Evolutionary conservation across 1,284 basidiomycete species (phyloP), one percentile per base, ranked within the genome.

Genomic region (Lentinula novae-zelandiae): DNA sequence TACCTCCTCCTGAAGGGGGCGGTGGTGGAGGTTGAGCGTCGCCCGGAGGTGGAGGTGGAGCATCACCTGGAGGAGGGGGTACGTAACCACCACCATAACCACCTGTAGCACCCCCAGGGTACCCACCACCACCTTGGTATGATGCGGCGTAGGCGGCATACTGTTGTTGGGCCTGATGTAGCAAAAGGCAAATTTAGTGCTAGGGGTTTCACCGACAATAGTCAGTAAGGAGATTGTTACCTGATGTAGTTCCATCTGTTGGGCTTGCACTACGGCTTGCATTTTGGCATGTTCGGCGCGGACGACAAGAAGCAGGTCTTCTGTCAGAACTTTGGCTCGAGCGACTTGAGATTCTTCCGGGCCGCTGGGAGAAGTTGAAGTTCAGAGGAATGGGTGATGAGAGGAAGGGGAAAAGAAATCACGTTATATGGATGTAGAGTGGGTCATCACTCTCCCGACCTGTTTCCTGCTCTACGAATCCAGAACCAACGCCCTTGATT

Each of bases 371-470:
- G 17, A 59, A 20, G 33, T 46, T 58, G 54, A 58, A 22, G 44
- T 54, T 39, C 40, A 38, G 42, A 12, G 4, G 0, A 7, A 33
- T 15, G 49, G 10, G 27, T 50, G 7, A 4, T 38, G 36, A 38
- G 7, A 12, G 36, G 36, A 34, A 50, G 31, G 20, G 15, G 15
- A 12, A n/a, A 50, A 55, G 36, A 49, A 54, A 86, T 44, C 68
- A 95, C 93, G 93, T 94, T 67, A 96, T 92, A 68, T 95, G 92
- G 67, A 97, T 95, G 73, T 96, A 94, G 85, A 97, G 92, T 1
- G 94, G 92, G 70, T 98, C 96, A 61, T 93, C 90, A 51, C 86
- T 84, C 75, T 98, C 96, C 67, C 87, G 80, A 0, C 95, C 93
- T 0, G 95, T 97, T 66, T 98, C 96, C 68, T 89, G 88, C 70